phyloP scores from a whole-genome alignment of 306 rosid genomes.

The Boehmeria nivea region DNA sequence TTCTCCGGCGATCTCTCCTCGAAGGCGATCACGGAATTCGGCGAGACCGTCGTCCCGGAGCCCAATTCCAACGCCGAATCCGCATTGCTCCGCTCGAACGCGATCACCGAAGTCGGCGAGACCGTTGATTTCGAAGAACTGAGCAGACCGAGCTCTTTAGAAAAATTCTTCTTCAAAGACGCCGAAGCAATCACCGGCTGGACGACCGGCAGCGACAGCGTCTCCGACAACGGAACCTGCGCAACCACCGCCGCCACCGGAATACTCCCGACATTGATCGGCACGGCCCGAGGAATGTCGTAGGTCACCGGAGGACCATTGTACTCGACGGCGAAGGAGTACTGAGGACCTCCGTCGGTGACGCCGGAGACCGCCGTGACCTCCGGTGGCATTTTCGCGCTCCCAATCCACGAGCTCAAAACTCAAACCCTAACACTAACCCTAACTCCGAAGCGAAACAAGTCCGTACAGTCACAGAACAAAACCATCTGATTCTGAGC shows the following conservation, averaged over 20 bases:
- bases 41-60: constrained; percentile 57
- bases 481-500: constrained; percentile 28
- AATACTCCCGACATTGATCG: constrained; percentile 54
- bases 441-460: constrained; percentile 12
- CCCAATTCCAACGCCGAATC: constrained; percentile 34
- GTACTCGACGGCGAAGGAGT: constrained; percentile 74
- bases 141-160: constrained; percentile 45
- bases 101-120: constrained; percentile 67
- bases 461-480: constrained; percentile 6
- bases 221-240: constrained; percentile 40
- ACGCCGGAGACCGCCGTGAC: constrained; percentile 27
- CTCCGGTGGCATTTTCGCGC: constrained; percentile 48
- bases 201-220: constrained; percentile 69
- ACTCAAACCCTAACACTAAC: constrained; percentile 16
- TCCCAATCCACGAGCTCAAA: constrained; percentile 20
- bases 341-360: constrained; percentile 29
- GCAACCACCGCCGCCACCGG: constrained; percentile 61
- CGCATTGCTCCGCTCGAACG: constrained; percentile 34
- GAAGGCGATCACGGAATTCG: constrained; percentile 71
- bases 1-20: constrained; percentile 47
- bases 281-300: constrained; percentile 70
- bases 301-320: constrained; percentile 63
- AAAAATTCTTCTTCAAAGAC: constrained; percentile 36
- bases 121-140: constrained; percentile 47
- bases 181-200: constrained; percentile 62